Evolutionary conservation across 331 rosid species (phyloP).

Genomic region (Quercus tomentella): DNA sequence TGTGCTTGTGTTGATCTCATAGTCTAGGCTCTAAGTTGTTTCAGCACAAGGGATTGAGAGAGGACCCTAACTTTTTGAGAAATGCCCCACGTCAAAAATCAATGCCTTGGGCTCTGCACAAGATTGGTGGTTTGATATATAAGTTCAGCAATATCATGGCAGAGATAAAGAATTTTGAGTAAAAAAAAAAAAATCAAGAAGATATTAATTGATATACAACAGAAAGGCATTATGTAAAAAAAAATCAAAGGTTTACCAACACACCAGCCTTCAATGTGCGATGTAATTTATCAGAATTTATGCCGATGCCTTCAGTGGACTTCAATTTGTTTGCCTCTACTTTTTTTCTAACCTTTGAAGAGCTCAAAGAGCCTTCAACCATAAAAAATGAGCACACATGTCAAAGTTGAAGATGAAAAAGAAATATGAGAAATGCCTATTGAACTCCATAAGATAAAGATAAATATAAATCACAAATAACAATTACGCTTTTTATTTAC

Average conservation of each 20-base stretch:
- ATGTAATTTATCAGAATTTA: constrained; percentile 23
- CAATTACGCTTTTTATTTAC: background rate
- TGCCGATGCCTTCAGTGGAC: constrained; percentile 15
- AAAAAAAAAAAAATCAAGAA: background rate
- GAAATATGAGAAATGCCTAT: background rate
- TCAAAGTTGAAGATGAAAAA: background rate
- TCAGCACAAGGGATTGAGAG: constrained; percentile 4
- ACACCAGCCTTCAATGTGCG: constrained; percentile 43
- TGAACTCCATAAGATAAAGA: background rate
- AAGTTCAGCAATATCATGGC: constrained; percentile 4
- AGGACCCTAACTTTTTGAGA: background rate
- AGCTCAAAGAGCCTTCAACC: constrained; percentile 89
- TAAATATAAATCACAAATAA: background rate
- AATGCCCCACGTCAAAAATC: constrained; percentile 21
- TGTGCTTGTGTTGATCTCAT: no score
- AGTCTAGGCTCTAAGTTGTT: constrained; percentile 11
- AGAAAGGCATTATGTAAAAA: constrained; percentile 1
- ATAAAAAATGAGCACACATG: background rate
- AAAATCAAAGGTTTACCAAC: constrained; percentile 12
- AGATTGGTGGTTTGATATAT: constrained; percentile 10
- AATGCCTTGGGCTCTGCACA: constrained; percentile 41
- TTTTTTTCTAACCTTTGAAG: constrained; percentile 46
- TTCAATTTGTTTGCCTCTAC: constrained; percentile 37
- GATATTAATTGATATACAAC: background rate
- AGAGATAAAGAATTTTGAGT: background rate